Conservation (phyloP, 2,329 filamentous ascomycete species). For the Nannizziopsis barbatae region DNA sequence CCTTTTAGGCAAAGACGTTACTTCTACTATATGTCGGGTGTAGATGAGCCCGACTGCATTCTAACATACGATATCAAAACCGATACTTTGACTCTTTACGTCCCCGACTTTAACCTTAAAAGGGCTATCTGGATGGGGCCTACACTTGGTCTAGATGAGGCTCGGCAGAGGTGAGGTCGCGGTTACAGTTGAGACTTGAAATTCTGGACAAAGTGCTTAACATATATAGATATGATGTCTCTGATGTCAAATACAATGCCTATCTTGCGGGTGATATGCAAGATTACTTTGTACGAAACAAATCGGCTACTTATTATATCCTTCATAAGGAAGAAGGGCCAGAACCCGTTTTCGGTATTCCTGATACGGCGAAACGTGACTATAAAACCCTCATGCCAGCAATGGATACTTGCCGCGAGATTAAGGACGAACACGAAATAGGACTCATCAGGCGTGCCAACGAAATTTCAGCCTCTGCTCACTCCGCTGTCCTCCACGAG, state of each 20-base stretch:
- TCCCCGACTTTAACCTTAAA: slow-evolving; percentile 54
- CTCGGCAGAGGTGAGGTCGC: slow-evolving; percentile 36
- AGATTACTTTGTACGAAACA: background rate
- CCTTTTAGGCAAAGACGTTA: slow-evolving; percentile 50
- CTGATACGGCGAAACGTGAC: slow-evolving; percentile 15
- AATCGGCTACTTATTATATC: slow-evolving; percentile 19
- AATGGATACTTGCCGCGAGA: slow-evolving; percentile 56
- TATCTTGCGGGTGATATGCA: slow-evolving; percentile 42
- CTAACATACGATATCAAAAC: slow-evolving; percentile 47
- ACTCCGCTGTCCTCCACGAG: slow-evolving; percentile 50
- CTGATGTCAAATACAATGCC: slow-evolving; percentile 53
- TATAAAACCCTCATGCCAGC: slow-evolving; percentile 34
- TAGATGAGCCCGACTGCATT: slow-evolving; percentile 44
- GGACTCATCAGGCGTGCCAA: slow-evolving; percentile 63
- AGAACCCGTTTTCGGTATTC: background rate
- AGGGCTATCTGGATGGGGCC: slow-evolving; percentile 35
- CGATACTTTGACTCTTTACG: slow-evolving; percentile 60
- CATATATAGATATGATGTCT: slow-evolving; percentile 51
- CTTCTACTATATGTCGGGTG: slow-evolving; percentile 50
- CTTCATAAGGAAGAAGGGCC: slow-evolving; percentile 31
- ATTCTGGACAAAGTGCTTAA: background rate
- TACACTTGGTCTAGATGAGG: slow-evolving; percentile 43
- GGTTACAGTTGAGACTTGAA: background rate
- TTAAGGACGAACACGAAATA: slow-evolving; percentile 66
- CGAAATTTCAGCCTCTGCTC: slow-evolving; percentile 55